Conservation (phyloP, 345 rosid genomes). For the Brassica napus region DNA sequence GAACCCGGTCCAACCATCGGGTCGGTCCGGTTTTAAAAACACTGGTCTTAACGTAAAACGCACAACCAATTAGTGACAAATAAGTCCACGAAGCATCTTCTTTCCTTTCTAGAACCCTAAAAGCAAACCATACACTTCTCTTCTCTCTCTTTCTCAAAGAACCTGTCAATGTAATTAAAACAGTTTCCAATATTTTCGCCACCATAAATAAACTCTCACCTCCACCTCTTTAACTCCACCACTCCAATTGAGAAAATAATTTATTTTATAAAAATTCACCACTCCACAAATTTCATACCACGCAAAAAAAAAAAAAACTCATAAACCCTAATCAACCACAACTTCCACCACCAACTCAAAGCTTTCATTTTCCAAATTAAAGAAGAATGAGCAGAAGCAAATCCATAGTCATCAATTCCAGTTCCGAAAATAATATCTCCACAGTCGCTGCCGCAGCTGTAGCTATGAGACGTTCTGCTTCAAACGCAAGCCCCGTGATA, state of each 20-base stretch:
- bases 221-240: conserved; percentile 25
- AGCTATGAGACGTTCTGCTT: conserved; percentile 33
- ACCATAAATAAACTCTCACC: conserved; percentile 40
- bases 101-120: conserved; percentile 38
- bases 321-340: neutral
- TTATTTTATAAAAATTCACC: conserved; percentile 4
- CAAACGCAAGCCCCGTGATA: conserved; percentile 19
- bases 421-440: neutral
- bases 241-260: neutral
- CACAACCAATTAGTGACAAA: conserved; percentile 33
- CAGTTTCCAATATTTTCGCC: conserved; percentile 20
- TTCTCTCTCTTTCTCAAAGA: neutral
- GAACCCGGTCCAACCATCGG: no score
- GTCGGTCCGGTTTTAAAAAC: no score
- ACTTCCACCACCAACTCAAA: conserved; percentile 23
- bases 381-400: conserved; percentile 41
- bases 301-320: neutral
- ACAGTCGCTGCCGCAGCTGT: neutral
- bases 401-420: conserved; percentile 36
- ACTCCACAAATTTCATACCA: conserved; percentile 25
- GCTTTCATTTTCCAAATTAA: neutral
- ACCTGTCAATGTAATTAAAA: conserved; percentile 33
- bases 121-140: conserved; percentile 8
- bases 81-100: conserved; percentile 38
- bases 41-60: neutral